Evolutionary conservation across 768 basidiomycete species (phyloP).

Genomic region (Mycena polygramma): DNA sequence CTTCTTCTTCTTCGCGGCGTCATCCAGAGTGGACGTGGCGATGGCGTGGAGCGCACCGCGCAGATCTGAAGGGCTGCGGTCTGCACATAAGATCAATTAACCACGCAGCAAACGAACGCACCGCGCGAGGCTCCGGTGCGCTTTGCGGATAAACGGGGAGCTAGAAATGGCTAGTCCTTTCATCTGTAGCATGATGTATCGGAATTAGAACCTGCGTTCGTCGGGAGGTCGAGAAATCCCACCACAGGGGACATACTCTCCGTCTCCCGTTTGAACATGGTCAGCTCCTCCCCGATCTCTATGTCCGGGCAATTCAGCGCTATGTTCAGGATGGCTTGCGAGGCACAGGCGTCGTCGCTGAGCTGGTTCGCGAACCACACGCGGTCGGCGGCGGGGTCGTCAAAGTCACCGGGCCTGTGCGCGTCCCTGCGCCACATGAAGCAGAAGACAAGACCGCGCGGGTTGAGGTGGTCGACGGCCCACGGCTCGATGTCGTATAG

Average conservation of each 20-base stretch:
- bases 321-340: slow-evolving; percentile 72
- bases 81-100: slow-evolving; percentile 29
- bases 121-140: slow-evolving; percentile 74
- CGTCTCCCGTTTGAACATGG: slow-evolving; percentile 63
- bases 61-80: slow-evolving; percentile 66
- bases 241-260: slow-evolving; percentile 70
- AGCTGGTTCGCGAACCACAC: slow-evolving; percentile 82
- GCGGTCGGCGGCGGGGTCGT: slow-evolving; percentile 65
- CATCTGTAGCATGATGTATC: slow-evolving; percentile 56
- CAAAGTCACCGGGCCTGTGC: slow-evolving; percentile 60
- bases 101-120: too few relatives aligned
- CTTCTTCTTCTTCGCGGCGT: slow-evolving; percentile 51
- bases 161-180: slow-evolving; percentile 73
- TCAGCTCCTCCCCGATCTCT: slow-evolving; percentile 61
- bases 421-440: slow-evolving; percentile 68
- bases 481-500: slow-evolving; percentile 74
- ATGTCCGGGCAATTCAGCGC: slow-evolving; percentile 67
- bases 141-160: slow-evolving; percentile 63
- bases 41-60: slow-evolving; percentile 65
- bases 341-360: slow-evolving; percentile 75
- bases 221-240: slow-evolving; percentile 39
- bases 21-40: slow-evolving; percentile 59
- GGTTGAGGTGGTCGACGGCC: slow-evolving; percentile 71
- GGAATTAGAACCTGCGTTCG: slow-evolving; percentile 3
- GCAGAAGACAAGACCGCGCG: slow-evolving; percentile 74